phyloP scores from a whole-genome alignment of 208 protist genomes.

The Trypanosoma melophagium region DNA sequence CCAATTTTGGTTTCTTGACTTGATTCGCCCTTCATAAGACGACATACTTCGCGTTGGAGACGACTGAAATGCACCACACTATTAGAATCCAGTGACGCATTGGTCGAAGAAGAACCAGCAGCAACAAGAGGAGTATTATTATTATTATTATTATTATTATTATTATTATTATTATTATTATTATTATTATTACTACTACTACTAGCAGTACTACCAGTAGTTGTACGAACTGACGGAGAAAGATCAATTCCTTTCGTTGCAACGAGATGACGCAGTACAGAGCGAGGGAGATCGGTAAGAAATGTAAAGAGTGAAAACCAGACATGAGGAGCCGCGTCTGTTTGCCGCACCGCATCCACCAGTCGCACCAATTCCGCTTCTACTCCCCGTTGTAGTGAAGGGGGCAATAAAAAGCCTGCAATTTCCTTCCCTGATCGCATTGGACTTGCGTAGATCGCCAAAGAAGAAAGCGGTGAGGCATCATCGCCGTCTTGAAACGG shows the following conservation, averaged over 20 bases:
- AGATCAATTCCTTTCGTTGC: constrained; percentile 4
- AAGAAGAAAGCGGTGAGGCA: constrained; percentile 12
- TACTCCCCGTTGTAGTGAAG: constrained; percentile 7
- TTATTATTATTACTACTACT: too few species aligned
- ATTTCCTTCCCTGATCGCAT: background rate
- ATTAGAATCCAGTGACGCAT: background rate
- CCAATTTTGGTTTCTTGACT: background rate
- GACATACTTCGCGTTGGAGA: constrained; percentile 9
- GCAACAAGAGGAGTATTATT: too few species aligned
- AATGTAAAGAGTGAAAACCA: constrained; percentile 28
- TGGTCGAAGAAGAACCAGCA: background rate
- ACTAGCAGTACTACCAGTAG: too few species aligned
- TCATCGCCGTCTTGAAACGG: background rate
- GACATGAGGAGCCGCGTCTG: background rate
- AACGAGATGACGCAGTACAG: background rate
- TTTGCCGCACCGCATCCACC: background rate
- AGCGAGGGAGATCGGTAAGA: constrained; percentile 3
- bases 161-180: too few species aligned
- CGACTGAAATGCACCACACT: background rate
- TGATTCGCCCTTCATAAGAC: constrained; percentile 8
- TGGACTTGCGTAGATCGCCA: background rate
- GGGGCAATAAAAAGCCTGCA: background rate
- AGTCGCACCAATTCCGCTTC: constrained; percentile 10
- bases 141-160: too few species aligned
- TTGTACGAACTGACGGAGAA: background rate